Conservation (phyloP, 208 protist species). For the Acanthamoeba triangularis region DNA sequence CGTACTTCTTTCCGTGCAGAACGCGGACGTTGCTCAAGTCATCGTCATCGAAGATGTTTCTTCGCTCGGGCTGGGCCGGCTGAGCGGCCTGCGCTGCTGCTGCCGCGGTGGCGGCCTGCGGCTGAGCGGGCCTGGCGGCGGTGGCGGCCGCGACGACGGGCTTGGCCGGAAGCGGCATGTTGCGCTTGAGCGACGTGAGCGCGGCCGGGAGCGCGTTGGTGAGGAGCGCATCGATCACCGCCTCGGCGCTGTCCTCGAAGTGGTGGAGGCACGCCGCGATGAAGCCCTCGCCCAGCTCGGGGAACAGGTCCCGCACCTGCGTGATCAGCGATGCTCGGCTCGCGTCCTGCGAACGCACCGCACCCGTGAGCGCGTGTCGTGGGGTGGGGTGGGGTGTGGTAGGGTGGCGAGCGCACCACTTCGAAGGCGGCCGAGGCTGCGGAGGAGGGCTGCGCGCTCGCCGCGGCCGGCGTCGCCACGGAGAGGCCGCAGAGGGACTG, state of each 20-base stretch:
- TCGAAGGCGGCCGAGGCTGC: conserved; percentile 5
- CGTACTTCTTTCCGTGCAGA: conserved; percentile 18
- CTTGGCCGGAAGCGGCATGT: conserved; percentile 59
- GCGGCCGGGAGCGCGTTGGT: conserved; percentile 7
- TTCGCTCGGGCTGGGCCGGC: not conserved
- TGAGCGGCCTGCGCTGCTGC: not conserved
- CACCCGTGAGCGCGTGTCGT: not conserved
- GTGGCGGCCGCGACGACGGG: not conserved
- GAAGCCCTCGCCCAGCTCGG: conserved; percentile 75
- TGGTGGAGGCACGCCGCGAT: conserved; percentile 55
- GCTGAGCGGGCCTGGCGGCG: not conserved
- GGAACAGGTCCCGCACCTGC: conserved; percentile 70
- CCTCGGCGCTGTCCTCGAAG: conserved; percentile 62
- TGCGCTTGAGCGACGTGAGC: conserved; percentile 44
- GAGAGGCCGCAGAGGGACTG: conserved; percentile 11
- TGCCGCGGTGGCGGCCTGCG: not conserved
- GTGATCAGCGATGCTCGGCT: conserved; percentile 69
- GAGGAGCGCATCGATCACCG: conserved; percentile 66
- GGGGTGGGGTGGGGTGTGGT: not conserved
- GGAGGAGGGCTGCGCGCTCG: not conserved
- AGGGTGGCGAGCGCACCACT: conserved; percentile 10
- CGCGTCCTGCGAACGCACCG: not conserved
- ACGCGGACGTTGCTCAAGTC: not conserved
- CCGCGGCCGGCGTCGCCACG: not conserved
- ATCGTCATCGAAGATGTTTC: conserved; percentile 65